phyloP scores from a whole-genome alignment of 306 rosid species.

The Quercus mongolica region DNA sequence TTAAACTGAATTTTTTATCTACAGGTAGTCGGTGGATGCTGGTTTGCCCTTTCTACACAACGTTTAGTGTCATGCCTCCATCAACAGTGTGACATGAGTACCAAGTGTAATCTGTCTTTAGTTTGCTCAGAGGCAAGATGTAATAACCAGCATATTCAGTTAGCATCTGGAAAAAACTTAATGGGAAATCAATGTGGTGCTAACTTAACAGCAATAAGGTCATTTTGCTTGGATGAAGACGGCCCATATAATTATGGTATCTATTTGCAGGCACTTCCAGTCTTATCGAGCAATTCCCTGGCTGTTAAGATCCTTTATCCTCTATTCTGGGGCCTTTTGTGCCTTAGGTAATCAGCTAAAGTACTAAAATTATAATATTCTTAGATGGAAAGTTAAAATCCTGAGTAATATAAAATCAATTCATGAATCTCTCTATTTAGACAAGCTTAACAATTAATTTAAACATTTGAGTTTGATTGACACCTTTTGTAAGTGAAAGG shows the following conservation, averaged over 20 bases:
- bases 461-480: no score
- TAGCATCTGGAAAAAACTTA: neutral
- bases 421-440: no score
- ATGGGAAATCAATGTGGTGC: neutral
- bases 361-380: neutral
- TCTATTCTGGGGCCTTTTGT: conserved; percentile 36
- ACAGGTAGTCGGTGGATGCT: conserved; percentile 29
- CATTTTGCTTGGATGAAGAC: conserved; percentile 25
- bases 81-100: conserved; percentile 23
- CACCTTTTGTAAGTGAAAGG: no score
- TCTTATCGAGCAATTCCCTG: conserved; percentile 19
- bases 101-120: conserved; percentile 14
- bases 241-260: conserved; percentile 29
- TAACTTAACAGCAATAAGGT: neutral
- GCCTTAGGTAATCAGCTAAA: conserved; percentile 19
- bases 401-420: no score
- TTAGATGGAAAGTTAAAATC: no score
- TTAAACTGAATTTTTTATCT: neutral
- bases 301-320: conserved; percentile 36
- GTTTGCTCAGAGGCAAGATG: conserved; percentile 13
- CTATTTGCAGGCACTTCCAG: conserved; percentile 20
- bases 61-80: conserved; percentile 32
- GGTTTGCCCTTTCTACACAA: conserved; percentile 32
- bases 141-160: neutral
- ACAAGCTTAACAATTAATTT: no score